Conservation (phyloP, 441 rosid genomes). For the Erysimum pusillum region DNA sequence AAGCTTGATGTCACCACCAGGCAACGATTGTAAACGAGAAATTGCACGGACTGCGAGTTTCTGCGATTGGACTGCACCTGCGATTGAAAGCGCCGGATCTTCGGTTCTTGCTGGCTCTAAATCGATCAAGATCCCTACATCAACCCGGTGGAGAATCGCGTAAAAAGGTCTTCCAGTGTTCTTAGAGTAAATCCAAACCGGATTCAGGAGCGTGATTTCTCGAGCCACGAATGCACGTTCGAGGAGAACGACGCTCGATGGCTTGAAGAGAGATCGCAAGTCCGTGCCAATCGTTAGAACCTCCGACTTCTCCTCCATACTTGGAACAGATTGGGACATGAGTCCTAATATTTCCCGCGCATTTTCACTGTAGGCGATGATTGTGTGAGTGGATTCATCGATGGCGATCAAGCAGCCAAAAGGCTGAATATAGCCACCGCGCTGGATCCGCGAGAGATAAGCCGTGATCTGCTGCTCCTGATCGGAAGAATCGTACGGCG, state of each 20-base stretch:
- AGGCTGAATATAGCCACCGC: slow-evolving; percentile 88
- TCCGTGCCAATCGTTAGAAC: slow-evolving; percentile 71
- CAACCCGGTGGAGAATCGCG: slow-evolving; percentile 88
- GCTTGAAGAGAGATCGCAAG: slow-evolving; percentile 67
- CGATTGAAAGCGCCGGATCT: slow-evolving; percentile 93
- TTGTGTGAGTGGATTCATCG: slow-evolving; percentile 67
- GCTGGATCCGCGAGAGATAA: slow-evolving; percentile 81
- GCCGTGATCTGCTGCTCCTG: slow-evolving; percentile 83
- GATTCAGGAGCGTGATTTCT: slow-evolving; percentile 84
- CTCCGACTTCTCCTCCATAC: slow-evolving; percentile 74
- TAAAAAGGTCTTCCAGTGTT: slow-evolving; percentile 86
- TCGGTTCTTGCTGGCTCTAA: slow-evolving; percentile 96
- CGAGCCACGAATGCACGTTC: slow-evolving; percentile 87
- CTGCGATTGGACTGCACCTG: slow-evolving; percentile 98
- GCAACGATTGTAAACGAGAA: slow-evolving; percentile 85
- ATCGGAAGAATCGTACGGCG: slow-evolving; percentile 56
- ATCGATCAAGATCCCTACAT: slow-evolving; percentile 95
- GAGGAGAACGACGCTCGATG: slow-evolving; percentile 66
- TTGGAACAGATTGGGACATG: slow-evolving; percentile 81
- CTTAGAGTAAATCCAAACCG: slow-evolving; percentile 87
- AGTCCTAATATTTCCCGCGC: slow-evolving; percentile 84
- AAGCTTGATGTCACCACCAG: slow-evolving; percentile 88
- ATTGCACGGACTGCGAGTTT: slow-evolving; percentile 91
- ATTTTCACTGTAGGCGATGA: slow-evolving; percentile 80
- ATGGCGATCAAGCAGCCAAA: slow-evolving; percentile 88